Base-by-base conservation (phyloP, 345 rosid genomes). In the Pugionium cornutum region DNA sequence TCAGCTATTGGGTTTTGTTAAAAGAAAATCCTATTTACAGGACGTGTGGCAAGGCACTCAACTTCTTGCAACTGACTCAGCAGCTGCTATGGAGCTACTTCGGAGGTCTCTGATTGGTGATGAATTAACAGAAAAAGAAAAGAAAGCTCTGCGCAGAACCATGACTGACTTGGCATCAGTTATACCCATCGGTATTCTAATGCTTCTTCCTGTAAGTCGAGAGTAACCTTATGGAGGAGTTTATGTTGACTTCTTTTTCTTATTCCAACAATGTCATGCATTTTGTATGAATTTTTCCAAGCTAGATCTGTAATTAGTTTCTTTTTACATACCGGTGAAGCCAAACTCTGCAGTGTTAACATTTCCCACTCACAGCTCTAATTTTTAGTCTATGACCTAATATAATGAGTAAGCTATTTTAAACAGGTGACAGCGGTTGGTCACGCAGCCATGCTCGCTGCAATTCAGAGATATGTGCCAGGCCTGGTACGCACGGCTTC, bases 11-110 rank as follows among this genome's bases (percentile, higher is more conserved):
- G 44, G n/a, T 46, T 6, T 26, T 48, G 2, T 54, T 48, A 18
- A 18, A 18, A 18, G 18, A 18, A 18, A 18, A 18, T 53, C 4
- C 36, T n/a, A 5, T 54, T 31, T 40, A 35, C 91, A 94, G 99
- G 96, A 88, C 75, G 89, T 94, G 70, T 82, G 83, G 83, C 99
- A 90, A 86, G 99, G 99, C 67, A 88, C 99, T 64, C 97, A 90
- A 78, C 99, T 94, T 78, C 84, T 94, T 61, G 97, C 89, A 39
- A 81, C 84, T 70, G 99, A 94, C 74, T 89, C 82, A 74, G 95
- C 75, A 75, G 91, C 97, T 78, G 92, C 99, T 10, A 58, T 67
- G 77, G 86, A 74, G 51, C 75, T 90, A 77, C 82, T 94, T 59
- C 78, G 81, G 61, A 89, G 95, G 78, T 79, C 69, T 64, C 54